Percentiles rank a stretch among this genome's conserved stretches.
Evolutionary conservation across 2,329 filamentous ascomycete species (phyloP).

Genomic region (Neofusicoccum sp.): DNA sequence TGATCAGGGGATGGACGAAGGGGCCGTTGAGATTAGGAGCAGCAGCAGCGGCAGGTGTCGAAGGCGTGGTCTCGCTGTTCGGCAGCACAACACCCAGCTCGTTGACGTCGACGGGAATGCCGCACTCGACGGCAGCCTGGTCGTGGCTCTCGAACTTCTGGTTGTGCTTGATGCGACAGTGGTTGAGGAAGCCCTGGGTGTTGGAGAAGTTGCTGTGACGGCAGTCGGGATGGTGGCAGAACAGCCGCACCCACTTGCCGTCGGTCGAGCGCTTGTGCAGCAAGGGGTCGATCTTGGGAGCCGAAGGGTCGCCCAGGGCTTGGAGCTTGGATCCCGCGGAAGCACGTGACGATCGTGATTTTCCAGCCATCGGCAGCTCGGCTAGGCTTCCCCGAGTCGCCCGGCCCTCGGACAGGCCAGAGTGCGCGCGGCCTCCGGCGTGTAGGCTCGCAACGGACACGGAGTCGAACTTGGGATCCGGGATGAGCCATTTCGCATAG

Average conservation of each 20-base stretch:
- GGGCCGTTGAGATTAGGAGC: constrained; percentile 23
- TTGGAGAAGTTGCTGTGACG: constrained; percentile 89
- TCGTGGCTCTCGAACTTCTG: constrained; percentile 95
- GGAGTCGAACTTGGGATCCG: constrained; percentile 77
- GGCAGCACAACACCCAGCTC: constrained; percentile 39
- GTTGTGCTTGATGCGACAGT: constrained; percentile 93
- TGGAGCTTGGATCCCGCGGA: constrained; percentile 48
- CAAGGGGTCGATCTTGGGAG: constrained; percentile 71
- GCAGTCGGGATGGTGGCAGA: constrained; percentile 71
- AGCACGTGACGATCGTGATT: constrained; percentile 58
- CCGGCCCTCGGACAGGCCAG: constrained; percentile 61
- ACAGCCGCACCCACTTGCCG: constrained; percentile 81
- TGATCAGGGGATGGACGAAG: constrained; percentile 37
- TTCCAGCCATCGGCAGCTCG: constrained; percentile 51
- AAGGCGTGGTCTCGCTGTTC: constrained; percentile 24
- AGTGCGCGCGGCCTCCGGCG: constrained; percentile 36
- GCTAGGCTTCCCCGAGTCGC: constrained; percentile 73
- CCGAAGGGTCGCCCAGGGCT: constrained; percentile 42
- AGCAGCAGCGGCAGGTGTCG: constrained; percentile 10
- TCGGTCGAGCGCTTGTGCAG: constrained; percentile 80
- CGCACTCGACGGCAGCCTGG: constrained; percentile 84
- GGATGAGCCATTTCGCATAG: constrained; percentile 93
- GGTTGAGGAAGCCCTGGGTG: constrained; percentile 98
- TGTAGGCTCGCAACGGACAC: constrained; percentile 38
- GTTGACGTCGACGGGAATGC: constrained; percentile 73